Base-by-base conservation (phyloP, 441 rosid genomes). In the Arabidopsis lyrata region DNA sequence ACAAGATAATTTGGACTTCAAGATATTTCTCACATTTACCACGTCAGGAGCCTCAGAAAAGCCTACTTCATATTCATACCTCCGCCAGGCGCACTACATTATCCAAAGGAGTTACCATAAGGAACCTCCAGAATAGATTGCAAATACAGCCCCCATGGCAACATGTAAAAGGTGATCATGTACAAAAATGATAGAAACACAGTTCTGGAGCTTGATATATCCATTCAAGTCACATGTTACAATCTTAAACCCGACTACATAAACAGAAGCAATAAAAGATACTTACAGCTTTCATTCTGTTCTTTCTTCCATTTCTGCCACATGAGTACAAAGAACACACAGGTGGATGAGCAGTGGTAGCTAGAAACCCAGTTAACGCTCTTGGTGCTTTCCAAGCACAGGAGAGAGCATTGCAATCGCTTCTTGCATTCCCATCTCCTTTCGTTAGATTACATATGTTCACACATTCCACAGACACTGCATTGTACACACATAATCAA, bases 341-440 rank as follows among this genome's bases (percentile, higher is more conserved):
- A 42, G 81, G 66, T 68, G 91, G 80, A 76, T 88, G 90, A 0
- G 96, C 84, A 29, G 99, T 92, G 84, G 83, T 89, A 4, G 97
- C 94, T 48, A 91, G 88, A 79, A 88, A 88, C 45, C 99, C 96
- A 38, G 99, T 88, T 83, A 95, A 80, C 47, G 83, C 90, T 80
- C 98, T 86, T 5, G 98, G 99, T 70, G 93, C 90, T 81, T 88
- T 92, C 96, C 93, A 91, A 49, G 97, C 96, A 73, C 97, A 90
- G 1, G 97, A 92, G 54, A 95, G 85, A 49, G 85, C 84, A 60
- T 73, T 88, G 81, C 96, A 92, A 74, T 87, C 97, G 48, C 79
- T 82, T 83, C 90, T 90, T 44, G 83, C 93, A 68, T 77, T 80
- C 45, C 76, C 91, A 15, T 87, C 96, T 70, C 97, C 91, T 81